A percentile compares a stretch with the other conserved stretches of the same genome.
phyloP scores from a whole-genome alignment of 2,329 filamentous ascomycete genomes.

The Beauveria varroae region DNA sequence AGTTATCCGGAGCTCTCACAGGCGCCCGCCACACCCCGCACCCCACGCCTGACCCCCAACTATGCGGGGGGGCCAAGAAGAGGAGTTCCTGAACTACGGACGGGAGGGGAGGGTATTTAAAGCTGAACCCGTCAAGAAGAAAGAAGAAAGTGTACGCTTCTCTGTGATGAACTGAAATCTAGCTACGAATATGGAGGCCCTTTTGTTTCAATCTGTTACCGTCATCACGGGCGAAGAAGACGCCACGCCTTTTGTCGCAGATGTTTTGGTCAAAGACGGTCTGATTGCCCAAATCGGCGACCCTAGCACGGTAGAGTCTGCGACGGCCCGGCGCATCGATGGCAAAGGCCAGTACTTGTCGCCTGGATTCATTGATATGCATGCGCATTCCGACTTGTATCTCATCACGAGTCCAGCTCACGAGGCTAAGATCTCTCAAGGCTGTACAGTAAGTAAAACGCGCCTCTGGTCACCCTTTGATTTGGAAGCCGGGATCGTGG shows the following conservation, averaged over 20 bases:
- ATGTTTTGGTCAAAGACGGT: conserved; percentile 17
- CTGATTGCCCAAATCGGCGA: conserved; percentile 15
- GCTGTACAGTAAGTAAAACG: conserved; percentile 17
- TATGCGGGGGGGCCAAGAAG: background rate
- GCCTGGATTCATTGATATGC: conserved; percentile 21
- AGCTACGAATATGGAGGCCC: background rate
- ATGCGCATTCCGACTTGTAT: conserved; percentile 20
- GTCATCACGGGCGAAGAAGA: conserved; percentile 18
- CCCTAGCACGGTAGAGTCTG: conserved; percentile 13
- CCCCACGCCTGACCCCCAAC: conserved; percentile 7
- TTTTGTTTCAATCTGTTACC: conserved; percentile 17
- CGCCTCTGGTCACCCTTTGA: too few relatives aligned
- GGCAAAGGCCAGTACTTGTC: conserved; percentile 16
- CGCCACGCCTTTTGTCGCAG: conserved; percentile 15
- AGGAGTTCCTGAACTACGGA: background rate
- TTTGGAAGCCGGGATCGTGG: background rate
- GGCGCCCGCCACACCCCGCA: background rate
- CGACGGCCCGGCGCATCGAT: conserved; percentile 13
- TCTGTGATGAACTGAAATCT: background rate
- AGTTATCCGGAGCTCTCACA: background rate
- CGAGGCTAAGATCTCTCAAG: conserved; percentile 19
- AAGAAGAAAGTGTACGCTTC: background rate
- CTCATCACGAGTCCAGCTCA: conserved; percentile 18
- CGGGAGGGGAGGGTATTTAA: background rate
- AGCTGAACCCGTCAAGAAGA: background rate